Evolutionary conservation across 2,329 filamentous ascomycete species (phyloP), one percentile per base, ranked within the genome.

Genomic region (Oidium heveae): DNA sequence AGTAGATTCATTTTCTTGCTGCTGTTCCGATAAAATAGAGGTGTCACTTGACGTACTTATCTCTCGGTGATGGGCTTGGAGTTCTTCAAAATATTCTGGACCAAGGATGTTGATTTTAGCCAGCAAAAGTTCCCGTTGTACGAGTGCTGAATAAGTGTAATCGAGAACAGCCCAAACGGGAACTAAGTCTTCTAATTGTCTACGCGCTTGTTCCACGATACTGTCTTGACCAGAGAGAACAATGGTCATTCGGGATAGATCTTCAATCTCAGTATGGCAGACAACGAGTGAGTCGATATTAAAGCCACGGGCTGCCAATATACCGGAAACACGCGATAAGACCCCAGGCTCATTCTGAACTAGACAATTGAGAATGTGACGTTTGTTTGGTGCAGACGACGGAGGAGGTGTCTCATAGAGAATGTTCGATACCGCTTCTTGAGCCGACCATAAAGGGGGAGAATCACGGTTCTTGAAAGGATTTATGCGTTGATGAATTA

Each of bases 321-420:
- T 96, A 55, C 91, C 91, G 0, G 91, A 96, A 10, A 98, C 86
- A 57, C 91, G 87, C 54, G 89, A 96, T 56, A 98, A 74, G 56
- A 98, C 91, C 71, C 91, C 91, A 13, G 91, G 91, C 73, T 98
- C 91, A 71, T 98, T 98, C 70, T 98, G 91, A 57, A 98, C 91
- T 58, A 98, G 77, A 68, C 91, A 98, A 72, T 98, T 98, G 69
- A 98, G 81, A 66, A 98, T 79, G 70, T 98, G 91, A 55, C 88
- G 82, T 72, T 94, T 96, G 47, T 86, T 83, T 9, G 91, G 89
- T 24, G 80, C 80, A 63, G 75, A 75, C 15, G 86, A 88, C 8
- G 87, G 85, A 18, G 84, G 75, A 6, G 91, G 91, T 2, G 88
- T 96, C 75, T 98, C 91, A 74, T 98, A 98, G 68, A 98, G 84